Percentiles rank a stretch among this genome's conserved stretches.
Conservation (phyloP, 306 rosid genomes). For the Sindora glabra region DNA sequence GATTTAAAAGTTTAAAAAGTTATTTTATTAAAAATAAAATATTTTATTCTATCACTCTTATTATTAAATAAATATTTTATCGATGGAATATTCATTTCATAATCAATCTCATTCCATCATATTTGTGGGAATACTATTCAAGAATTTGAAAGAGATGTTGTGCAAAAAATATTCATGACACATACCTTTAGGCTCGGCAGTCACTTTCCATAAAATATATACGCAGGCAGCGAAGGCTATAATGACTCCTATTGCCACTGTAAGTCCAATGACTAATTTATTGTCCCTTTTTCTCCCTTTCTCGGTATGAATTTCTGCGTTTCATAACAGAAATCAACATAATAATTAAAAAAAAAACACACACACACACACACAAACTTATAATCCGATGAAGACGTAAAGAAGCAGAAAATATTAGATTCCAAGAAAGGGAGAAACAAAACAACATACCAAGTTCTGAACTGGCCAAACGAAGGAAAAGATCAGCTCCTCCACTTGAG, state of each 20-base stretch:
- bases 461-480: slow-evolving; percentile 17
- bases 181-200: not conserved
- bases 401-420: not conserved
- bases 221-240: not conserved
- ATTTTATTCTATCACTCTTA: too few relatives aligned
- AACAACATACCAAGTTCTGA: slow-evolving; percentile 8
- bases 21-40: too few relatives aligned
- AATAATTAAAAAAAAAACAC: too few relatives aligned
- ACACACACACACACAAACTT: too few relatives aligned
- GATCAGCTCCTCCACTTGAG: slow-evolving; percentile 21
- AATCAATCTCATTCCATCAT: too few relatives aligned
- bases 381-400: not conserved
- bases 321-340: not conserved
- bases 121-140: too few relatives aligned
- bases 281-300: not conserved
- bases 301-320: not conserved
- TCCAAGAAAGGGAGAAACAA: not conserved
- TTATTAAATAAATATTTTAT: too few relatives aligned
- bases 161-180: too few relatives aligned
- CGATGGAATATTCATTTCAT: too few relatives aligned
- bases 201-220: not conserved
- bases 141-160: too few relatives aligned
- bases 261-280: not conserved
- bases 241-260: not conserved
- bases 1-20: too few relatives aligned